A percentile compares a stretch with the other conserved stretches of the same genome.
These are phyloP conservation scores for Rhododendron mucronatum DNA, from an alignment of 148 eudicot species.

Conservation along the genomic window DNA sequence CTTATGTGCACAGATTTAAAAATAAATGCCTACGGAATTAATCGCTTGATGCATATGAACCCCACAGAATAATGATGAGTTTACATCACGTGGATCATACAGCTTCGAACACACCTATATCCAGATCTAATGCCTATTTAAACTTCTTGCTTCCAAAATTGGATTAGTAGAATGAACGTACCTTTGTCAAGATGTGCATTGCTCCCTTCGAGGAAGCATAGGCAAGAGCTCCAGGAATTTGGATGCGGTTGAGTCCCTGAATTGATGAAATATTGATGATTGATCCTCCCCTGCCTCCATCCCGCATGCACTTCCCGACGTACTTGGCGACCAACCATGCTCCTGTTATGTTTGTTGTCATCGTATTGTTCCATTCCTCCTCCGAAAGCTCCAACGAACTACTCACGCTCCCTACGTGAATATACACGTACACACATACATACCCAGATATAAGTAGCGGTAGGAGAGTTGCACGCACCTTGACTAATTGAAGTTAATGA, in stretches of 20 bases:
- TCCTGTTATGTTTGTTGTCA: slow-evolving; percentile 53
- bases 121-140: too few species aligned
- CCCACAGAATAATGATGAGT: too few species aligned
- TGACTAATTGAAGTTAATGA: too few species aligned
- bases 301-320: slow-evolving; percentile 56
- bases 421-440: neutral
- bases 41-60: too few species aligned
- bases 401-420: slow-evolving; percentile 32
- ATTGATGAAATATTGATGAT: slow-evolving; percentile 60
- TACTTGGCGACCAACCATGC: slow-evolving; percentile 68
- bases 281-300: slow-evolving; percentile 48
- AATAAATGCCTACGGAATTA: too few species aligned
- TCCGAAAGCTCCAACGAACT: slow-evolving; percentile 46
- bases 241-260: slow-evolving; percentile 47
- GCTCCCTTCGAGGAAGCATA: slow-evolving; percentile 57
- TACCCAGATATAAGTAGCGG: too few species aligned
- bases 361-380: slow-evolving; percentile 58
- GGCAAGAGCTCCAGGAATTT: slow-evolving; percentile 40
- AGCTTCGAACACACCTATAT: too few species aligned
- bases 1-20: too few species aligned
- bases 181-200: slow-evolving; percentile 47
- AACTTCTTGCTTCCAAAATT: too few species aligned
- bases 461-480: neutral
- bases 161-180: neutral
- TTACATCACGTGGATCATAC: too few species aligned